Conservation (phyloP, 202 grass and related monocot species). For the Elaeis oleifera region DNA sequence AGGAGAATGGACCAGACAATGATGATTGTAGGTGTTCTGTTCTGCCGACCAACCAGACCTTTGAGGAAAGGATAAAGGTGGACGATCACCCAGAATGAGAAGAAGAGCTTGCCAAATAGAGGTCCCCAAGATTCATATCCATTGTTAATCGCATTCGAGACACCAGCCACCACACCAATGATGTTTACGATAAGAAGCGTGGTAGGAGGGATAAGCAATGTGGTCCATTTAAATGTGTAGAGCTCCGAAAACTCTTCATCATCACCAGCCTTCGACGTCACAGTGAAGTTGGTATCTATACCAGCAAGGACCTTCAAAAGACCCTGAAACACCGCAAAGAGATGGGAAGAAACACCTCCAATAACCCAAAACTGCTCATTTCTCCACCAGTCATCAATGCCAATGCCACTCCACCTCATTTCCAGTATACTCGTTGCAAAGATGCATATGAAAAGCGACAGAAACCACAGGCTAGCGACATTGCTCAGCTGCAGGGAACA, state of each 20-base stretch:
- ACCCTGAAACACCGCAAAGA: too few species aligned
- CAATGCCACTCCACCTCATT: slow-evolving; percentile 87
- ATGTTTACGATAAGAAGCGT: slow-evolving; percentile 78
- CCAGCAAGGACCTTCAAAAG: too few species aligned
- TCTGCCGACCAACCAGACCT: slow-evolving; percentile 78
- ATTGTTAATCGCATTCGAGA: slow-evolving; percentile 83
- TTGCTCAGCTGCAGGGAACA: slow-evolving; percentile 61
- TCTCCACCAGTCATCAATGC: slow-evolving; percentile 81
- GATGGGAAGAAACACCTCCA: slow-evolving; percentile 51
- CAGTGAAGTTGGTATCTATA: too few species aligned
- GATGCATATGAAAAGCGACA: slow-evolving; percentile 88
- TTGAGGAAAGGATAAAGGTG: slow-evolving; percentile 88
- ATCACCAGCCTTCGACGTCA: slow-evolving; percentile 48
- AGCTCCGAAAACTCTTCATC: slow-evolving; percentile 78
- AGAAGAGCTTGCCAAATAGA: slow-evolving; percentile 84
- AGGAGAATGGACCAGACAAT: slow-evolving; percentile 93
- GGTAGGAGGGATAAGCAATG: slow-evolving; percentile 62
- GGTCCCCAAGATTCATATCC: slow-evolving; percentile 88
- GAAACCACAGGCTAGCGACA: slow-evolving; percentile 74
- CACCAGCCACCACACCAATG: slow-evolving; percentile 71
- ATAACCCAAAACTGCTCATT: slow-evolving; percentile 96
- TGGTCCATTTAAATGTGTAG: slow-evolving; percentile 90
- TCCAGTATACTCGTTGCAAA: slow-evolving; percentile 72
- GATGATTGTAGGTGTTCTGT: slow-evolving; percentile 83
- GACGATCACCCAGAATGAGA: slow-evolving; percentile 86